phyloP scores from a whole-genome alignment of 371 early-diverging fungal species.

The Haplosporangium sp. region DNA sequence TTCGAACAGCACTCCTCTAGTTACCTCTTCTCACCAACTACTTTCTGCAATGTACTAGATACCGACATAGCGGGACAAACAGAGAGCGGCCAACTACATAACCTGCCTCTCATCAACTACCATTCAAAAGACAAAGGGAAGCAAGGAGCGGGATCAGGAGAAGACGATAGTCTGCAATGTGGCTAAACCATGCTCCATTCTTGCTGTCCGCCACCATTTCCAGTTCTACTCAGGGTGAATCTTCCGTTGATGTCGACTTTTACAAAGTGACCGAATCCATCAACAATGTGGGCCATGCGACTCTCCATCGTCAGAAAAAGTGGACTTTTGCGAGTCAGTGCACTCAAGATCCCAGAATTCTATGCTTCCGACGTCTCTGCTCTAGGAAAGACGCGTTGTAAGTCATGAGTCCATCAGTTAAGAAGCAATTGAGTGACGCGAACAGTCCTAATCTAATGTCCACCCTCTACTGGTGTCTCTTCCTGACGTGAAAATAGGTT shows the following conservation, averaged over 20 bases:
- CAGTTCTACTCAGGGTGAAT: neutral
- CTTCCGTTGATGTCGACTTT: constrained; percentile 5
- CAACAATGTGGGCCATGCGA: neutral
- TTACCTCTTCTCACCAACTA: no score
- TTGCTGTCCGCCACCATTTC: constrained; percentile 14
- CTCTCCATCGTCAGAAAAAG: constrained; percentile 10
- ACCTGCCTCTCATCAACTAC: neutral
- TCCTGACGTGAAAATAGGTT: constrained; percentile 1
- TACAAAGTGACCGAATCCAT: constrained; percentile 8
- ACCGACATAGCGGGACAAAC: no score
- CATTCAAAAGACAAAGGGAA: neutral
- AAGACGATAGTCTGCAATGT: constrained; percentile 2
- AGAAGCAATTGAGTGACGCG: neutral
- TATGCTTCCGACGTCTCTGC: constrained; percentile 12
- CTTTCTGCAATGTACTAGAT: no score
- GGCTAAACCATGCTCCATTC: constrained; percentile 24
- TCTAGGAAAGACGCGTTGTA: constrained; percentile 18
- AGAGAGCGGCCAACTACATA: neutral
- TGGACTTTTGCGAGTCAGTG: constrained; percentile 7
- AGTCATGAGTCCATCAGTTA: neutral
- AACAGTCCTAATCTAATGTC: neutral
- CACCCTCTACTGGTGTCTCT: neutral
- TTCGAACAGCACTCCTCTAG: no score
- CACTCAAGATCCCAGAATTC: constrained; percentile 11
- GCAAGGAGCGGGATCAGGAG: constrained; percentile 1